Base-by-base conservation (phyloP, 139 green algal genomes). In the Chlorella sp. region DNA sequence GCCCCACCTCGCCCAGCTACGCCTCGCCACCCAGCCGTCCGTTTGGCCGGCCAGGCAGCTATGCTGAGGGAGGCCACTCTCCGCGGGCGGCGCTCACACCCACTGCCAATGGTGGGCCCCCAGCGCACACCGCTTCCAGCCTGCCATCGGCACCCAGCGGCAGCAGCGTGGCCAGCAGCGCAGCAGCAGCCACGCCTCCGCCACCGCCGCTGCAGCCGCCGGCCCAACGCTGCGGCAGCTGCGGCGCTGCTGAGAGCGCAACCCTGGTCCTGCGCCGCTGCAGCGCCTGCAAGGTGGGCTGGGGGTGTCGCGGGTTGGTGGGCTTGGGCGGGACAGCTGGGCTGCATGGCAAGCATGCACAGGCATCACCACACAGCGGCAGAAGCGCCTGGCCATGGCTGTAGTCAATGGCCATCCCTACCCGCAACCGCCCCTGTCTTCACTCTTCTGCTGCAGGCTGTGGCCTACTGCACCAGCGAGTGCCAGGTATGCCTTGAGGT, bases 171-270 rank as follows among this genome's bases (percentile, higher is more conserved):
- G 54, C 20, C 38, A 73, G 76, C 76, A 82, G 58, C 76, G 73
- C 41, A 40, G 26, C 40, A 34, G 72, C 20, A n/a, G 34, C 6
- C 11, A 3, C 46, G 14, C 14, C 48, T 34, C 32, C 32, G 40
- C 28, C 30, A 28, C 38, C 44, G 44, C 32, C 30, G 44, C 73
- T 20, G 41, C 0, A 8, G 28, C 34, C 22, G 48, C 13, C 76
- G 11, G 38, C 40, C 28, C 48, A 65, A 17, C 54, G 77, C 60
- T 83, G 77, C 77, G 77, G 60, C 58, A 83, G 77, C 77, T 83
- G 77, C 41, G 40, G 77, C 26, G 19, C 32, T 43, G 38, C 38
- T 0, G 77, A 74, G 40, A 44, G 77, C 30, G 40, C 40, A 0
- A n/a, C 46, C 6, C 22, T 83, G 8, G 41, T 51, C 60, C 40